Base-by-base conservation (phyloP, 345 rosid species). In the Litchi chinensis region DNA sequence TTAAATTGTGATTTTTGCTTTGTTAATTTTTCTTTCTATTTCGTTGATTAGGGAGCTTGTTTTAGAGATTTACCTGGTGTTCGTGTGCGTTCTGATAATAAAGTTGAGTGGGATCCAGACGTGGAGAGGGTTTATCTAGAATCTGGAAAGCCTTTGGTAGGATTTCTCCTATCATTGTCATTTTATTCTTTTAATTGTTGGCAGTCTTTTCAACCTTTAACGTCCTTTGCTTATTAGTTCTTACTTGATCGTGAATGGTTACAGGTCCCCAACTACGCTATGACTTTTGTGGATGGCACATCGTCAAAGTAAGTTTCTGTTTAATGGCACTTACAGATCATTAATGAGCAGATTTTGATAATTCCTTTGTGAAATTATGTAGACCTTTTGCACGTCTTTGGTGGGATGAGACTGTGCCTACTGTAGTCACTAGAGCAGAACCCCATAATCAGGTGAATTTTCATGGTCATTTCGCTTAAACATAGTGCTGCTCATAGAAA, bases 401-500 rank as follows among this genome's bases (percentile, higher is more conserved):
- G 97, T 91, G 94, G 98, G 97, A 95, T 73, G 95, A 91, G 68
- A 95, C 89, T 1, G 97, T 93, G 6, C 85, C 95, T 15, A 95
- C 97, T 0, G 98, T 93, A 12, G 92, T 95, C 5, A 92, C 97
- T 1, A 73, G 96, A 73, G 92, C 92, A 0, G 95, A 90, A 40
- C 95, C 97, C 0, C 98, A 95, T 26, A 91, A 91, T 67, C 95
- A 91, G 91, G 97, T 91, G 19, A 59, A 12, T 26, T 21, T 2
- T 10, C 26, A 18, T 65, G 12, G 32, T 28, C 46, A n/a, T 59
- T 26, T 8, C 21, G 19, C 37, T 50, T 4, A 62, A 22, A 28
- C 71, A 26, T 28, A 65, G 56, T 54, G 48, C 70, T 8, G 41
- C 10, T 37, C 10, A 9, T 43, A 26, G 54, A 43, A 54, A 39